A percentile compares a stretch with the other conserved stretches of the same genome.
Evolutionary conservation across 331 rosid genomes (phyloP).

Genomic region (Quercus phellos): DNA sequence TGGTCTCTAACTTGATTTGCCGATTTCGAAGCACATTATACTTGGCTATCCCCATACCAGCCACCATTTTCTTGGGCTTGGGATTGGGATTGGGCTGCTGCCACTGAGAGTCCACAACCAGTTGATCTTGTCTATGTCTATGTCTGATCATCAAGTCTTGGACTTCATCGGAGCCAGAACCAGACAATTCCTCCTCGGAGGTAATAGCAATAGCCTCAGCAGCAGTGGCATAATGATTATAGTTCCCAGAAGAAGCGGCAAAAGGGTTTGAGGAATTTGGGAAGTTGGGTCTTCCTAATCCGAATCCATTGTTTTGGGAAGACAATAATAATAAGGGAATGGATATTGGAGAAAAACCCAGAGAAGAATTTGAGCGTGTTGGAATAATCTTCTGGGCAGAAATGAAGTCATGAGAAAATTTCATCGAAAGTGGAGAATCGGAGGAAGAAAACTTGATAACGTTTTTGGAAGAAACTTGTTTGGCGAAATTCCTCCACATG

Average conservation of each 20-base stretch:
- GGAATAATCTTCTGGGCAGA: conserved; percentile 24
- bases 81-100: conserved; percentile 2
- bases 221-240: conserved; percentile 36
- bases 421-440: conserved; percentile 19
- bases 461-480: neutral
- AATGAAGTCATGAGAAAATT: conserved; percentile 8
- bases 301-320: conserved; percentile 16
- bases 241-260: conserved; percentile 13
- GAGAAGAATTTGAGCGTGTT: neutral
- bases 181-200: conserved; percentile 63
- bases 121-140: conserved; percentile 27
- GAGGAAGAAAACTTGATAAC: neutral
- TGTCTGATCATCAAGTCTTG: conserved; percentile 39
- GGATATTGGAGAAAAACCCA: conserved; percentile 10
- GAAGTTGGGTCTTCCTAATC: conserved; percentile 34
- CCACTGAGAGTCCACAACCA: neutral
- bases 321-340: neutral
- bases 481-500: conserved; percentile 66
- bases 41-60: conserved; percentile 35
- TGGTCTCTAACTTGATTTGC: conserved; percentile 76
- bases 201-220: conserved; percentile 69
- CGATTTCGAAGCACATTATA: conserved; percentile 45
- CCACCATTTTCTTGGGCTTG: conserved; percentile 29
- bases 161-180: conserved; percentile 42
- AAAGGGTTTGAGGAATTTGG: conserved; percentile 17